Evolutionary conservation across 768 basidiomycete genomes (phyloP), one percentile per base, ranked within the genome.

Genomic region (Amyloporia xantha): DNA sequence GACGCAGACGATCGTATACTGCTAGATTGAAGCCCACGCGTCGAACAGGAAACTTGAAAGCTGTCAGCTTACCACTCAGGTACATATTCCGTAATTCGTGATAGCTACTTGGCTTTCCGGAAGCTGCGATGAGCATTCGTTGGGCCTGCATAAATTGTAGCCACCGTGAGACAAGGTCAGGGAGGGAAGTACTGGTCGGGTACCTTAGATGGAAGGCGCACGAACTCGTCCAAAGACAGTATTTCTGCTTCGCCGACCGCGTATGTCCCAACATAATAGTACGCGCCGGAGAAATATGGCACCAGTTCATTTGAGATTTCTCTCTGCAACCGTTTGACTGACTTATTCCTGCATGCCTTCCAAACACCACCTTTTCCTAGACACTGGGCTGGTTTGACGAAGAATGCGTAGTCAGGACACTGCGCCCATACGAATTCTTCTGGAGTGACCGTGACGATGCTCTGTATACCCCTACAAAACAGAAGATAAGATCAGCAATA

Each of bases 221-320:
- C 46, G 39, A 47, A 47, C 24, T 47, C 36, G 15, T 47, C 36
- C 2, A 27, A 5, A 15, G 4, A 15, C 21, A 47, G n/a, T 2
- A 2, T 19, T 20, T 39, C 46, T 27, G 35, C 10, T 4, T 47
- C 37, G 9, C 46, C 46, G 10, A 47, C 26, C 5, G 46, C 26
- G 33, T 47, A 47, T 2, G 46, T 24, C 2, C 46, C 46, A 6
- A 47, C 36, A 25, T 47, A 47, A 25, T 47, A 47, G 26, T 39
- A 47, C 15, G 46, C 46, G 3, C 46, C 46, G 17, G 46, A 47
- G 36, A 47, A 39, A 20, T 47, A 27, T 9, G 46, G 36, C 4
- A 47, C 19, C 7, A 47, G 17, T 11, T 39, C 46, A 27, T 4
- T n/a, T 4, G 20, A 2, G 21, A 20, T 23, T 27, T 47, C 28